Evolutionary conservation across 139 green algal genomes (phyloP).

Genomic region (Nannochloris sp.): DNA sequence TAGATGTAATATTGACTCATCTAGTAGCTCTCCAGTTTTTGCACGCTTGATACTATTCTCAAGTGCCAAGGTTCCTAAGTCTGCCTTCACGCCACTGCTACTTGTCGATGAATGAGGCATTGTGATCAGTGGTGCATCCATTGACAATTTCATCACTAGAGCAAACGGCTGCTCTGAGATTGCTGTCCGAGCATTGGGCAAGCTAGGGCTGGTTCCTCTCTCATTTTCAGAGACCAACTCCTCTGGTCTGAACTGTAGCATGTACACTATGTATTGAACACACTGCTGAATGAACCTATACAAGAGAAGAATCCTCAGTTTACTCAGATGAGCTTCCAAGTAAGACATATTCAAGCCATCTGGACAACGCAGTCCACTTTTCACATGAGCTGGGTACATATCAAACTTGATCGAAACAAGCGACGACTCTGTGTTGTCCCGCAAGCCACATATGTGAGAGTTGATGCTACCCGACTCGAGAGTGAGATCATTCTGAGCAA

Average conservation of each 20-base stretch:
- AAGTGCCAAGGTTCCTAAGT: conserved; percentile 63
- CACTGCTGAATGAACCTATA: conserved; percentile 70
- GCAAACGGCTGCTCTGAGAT: conserved; percentile 23
- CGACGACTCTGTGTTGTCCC: conserved; percentile 35
- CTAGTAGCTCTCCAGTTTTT: conserved; percentile 17
- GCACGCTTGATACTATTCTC: not conserved
- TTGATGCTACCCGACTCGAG: conserved; percentile 40
- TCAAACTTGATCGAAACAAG: conserved; percentile 60
- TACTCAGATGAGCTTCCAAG: conserved; percentile 49
- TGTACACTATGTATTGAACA: conserved; percentile 34
- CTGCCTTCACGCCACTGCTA: conserved; percentile 44
- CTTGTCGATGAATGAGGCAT: conserved; percentile 50
- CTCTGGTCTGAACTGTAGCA: conserved; percentile 33
- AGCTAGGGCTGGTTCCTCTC: not conserved
- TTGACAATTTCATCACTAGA: conserved; percentile 63
- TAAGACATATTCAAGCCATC: conserved; percentile 46
- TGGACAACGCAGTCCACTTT: conserved; percentile 36
- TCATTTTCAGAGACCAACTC: not conserved
- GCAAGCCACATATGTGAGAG: conserved; percentile 29
- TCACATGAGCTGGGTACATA: conserved; percentile 29
- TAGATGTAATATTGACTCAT: conserved; percentile 36
- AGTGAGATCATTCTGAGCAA: not conserved
- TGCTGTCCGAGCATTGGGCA: not conserved
- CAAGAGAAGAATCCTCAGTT: conserved; percentile 78
- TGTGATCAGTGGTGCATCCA: conserved; percentile 65